Base-by-base conservation (phyloP, 192 early-diverging fungal species). In the Coemansia sp. region DNA sequence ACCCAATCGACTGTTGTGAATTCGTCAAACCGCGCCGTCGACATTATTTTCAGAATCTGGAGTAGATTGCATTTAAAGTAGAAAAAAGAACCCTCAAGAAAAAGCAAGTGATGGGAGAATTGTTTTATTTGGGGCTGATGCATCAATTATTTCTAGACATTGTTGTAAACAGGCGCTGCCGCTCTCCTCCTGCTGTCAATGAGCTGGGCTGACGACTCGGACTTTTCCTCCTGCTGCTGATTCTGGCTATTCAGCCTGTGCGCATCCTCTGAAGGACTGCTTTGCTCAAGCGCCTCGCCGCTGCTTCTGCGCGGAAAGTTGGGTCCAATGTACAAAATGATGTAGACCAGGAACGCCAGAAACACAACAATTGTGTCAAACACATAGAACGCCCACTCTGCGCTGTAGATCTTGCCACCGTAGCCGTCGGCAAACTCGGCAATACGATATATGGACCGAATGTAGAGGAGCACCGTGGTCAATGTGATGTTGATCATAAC, bases 1-100 rank as follows among this genome's bases (percentile, higher is more conserved):
- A 87, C 79, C 86, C 87, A 90, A 65, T 90, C 86, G 26, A 90
- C 86, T 5, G 89, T 90, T 1, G 84, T 77, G 55, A 87, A 90
- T 73, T 90, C 79, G 49, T 74, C 79, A 57, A 76, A 84, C 43
- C 79, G 51, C 0, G 67, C 71, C 5, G 71, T 82, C 18, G 71
- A 79, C 61, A 69, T 75, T 63, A 57, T 20, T 8, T n/a, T n/a
- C n/a, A n/a, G 43, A 33, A 34, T 34, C n/a, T n/a, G n/a, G 53
- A 56, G 16, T 16, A 31, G n/a, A n/a, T 15, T 31, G 30, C 25
- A 51, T 51, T 13, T 51, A 55, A 53, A 18, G 9, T 42, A 8
- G 40, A 40, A 18, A 42, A 39, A 67, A 15, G 18, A 28, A 29
- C n/a, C n/a, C n/a, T n/a, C n/a, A n/a, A 30, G 34, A 52, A 59